A percentile compares a stretch with the other conserved stretches of the same genome.
These are phyloP conservation scores for Plectosphaerella sp. DNA, from an alignment of 2,329 filamentous ascomycete species.

Conservation along the genomic window DNA sequence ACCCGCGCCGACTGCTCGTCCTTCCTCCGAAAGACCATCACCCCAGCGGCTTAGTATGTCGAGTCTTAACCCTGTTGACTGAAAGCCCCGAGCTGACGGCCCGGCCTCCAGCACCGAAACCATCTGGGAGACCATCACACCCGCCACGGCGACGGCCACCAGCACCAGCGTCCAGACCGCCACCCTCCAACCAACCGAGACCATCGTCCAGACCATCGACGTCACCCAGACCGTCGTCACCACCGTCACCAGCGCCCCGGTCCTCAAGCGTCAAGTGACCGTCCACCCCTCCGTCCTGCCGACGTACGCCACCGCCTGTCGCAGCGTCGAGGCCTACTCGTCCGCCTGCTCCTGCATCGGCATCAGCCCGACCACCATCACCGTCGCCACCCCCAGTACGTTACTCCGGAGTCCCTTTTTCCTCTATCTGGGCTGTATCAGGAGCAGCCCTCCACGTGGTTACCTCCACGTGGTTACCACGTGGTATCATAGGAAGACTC, in stretches of 20 bases:
- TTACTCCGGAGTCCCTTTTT: constrained; percentile 50
- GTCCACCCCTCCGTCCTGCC: constrained; percentile 10
- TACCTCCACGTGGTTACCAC: no score
- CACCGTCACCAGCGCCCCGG: neutral
- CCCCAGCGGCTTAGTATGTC: neutral
- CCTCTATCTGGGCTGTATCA: no score
- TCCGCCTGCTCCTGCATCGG: constrained; percentile 16
- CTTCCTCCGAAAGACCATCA: constrained; percentile 3
- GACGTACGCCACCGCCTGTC: constrained; percentile 13
- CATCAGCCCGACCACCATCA: constrained; percentile 9
- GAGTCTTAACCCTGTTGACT: no score
- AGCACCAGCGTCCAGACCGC: constrained; percentile 4
- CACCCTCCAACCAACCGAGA: constrained; percentile 2
- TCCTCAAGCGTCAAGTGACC: neutral
- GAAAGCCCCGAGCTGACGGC: no score
- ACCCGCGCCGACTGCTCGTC: constrained; percentile 3
- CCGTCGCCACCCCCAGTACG: constrained; percentile 18
- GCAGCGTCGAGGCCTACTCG: constrained; percentile 9
- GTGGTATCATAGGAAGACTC: no score
- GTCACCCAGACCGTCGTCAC: constrained; percentile 5
- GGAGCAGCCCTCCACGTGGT: no score
- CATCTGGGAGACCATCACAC: constrained; percentile 3
- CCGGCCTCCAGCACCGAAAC: neutral
- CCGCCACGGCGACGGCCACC: constrained; percentile 3
- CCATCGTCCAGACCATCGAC: neutral